These are phyloP conservation scores for Vanrija humicola DNA, from an alignment of 1,284 basidiomycete genomes.

Conservation along the genomic window DNA sequence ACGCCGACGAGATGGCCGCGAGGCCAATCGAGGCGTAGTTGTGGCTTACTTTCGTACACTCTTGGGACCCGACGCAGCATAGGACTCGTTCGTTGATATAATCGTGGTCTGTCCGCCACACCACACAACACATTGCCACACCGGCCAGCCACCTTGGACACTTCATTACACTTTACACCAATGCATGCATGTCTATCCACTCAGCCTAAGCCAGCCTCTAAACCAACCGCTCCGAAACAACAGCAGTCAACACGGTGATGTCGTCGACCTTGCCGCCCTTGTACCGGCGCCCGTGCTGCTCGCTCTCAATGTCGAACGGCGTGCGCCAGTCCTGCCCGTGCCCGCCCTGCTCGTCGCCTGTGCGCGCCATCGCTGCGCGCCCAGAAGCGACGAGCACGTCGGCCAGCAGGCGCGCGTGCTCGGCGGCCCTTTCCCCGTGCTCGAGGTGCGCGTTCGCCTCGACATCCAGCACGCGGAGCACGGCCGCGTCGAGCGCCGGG, in stretches of 20 bases:
- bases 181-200: no score
- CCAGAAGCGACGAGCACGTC: conserved; percentile 51
- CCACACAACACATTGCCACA: no score
- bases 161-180: no score
- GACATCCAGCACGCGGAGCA: conserved; percentile 27
- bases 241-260: conserved; percentile 43
- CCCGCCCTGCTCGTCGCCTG: conserved; percentile 35
- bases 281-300: conserved; percentile 46
- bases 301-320: conserved; percentile 46
- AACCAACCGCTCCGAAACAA: conserved; percentile 22
- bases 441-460: conserved; percentile 37
- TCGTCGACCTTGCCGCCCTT: conserved; percentile 53
- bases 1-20: no score
- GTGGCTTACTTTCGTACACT: no score
- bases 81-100: no score
- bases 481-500: conserved; percentile 31
- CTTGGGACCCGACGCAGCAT: no score
- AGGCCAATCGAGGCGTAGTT: no score
- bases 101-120: no score
- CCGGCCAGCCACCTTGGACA: no score
- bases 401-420: conserved; percentile 46
- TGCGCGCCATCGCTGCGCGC: conserved; percentile 45
- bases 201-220: neutral
- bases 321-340: conserved; percentile 35
- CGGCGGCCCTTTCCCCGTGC: conserved; percentile 29